Percentiles rank a stretch among this genome's conserved stretches.
phyloP scores from a whole-genome alignment of 2,329 filamentous ascomycete species.

The Rasamsonia emersonii region DNA sequence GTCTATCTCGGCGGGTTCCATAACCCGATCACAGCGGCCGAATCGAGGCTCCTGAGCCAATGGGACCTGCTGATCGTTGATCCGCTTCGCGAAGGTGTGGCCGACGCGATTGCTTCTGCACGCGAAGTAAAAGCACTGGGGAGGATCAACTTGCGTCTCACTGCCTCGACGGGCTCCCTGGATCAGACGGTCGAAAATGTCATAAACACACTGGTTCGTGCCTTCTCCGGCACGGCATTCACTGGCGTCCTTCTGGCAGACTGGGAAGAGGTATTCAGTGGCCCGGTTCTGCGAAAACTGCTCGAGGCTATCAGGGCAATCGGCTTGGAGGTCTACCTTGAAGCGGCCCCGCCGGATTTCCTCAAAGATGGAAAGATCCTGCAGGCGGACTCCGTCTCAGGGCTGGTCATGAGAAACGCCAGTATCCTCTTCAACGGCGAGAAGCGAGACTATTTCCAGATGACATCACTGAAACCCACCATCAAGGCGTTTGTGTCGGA shows the following conservation, averaged over 20 bases:
- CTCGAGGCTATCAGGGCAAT: conserved; percentile 24
- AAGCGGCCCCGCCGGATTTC: conserved; percentile 33
- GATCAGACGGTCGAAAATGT: conserved; percentile 21
- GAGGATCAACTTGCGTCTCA: conserved; percentile 22
- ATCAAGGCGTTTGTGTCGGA: conserved; percentile 40
- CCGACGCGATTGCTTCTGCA: conserved; percentile 21
- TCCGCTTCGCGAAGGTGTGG: conserved; percentile 29
- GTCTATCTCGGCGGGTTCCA: conserved; percentile 36
- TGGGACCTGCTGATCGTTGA: conserved; percentile 40
- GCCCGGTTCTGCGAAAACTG: conserved; percentile 21
- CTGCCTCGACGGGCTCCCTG: conserved; percentile 15
- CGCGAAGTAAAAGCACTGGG: conserved; percentile 20
- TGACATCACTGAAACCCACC: conserved; percentile 31
- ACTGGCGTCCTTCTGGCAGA: conserved; percentile 36
- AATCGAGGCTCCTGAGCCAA: conserved; percentile 29
- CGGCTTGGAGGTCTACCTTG: conserved; percentile 36
- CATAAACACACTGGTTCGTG: conserved; percentile 17
- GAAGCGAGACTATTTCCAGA: conserved; percentile 38
- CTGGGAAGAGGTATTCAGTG: conserved; percentile 28
- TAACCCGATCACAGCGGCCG: conserved; percentile 20
- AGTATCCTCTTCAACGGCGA: conserved; percentile 34
- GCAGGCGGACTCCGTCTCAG: conserved; percentile 26
- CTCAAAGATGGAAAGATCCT: conserved; percentile 27
- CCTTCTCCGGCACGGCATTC: conserved; percentile 23
- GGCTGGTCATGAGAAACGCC: conserved; percentile 34